Evolutionary conservation across 2,329 filamentous ascomycete genomes (phyloP).

Genomic region (Zymoseptoria tritici): DNA sequence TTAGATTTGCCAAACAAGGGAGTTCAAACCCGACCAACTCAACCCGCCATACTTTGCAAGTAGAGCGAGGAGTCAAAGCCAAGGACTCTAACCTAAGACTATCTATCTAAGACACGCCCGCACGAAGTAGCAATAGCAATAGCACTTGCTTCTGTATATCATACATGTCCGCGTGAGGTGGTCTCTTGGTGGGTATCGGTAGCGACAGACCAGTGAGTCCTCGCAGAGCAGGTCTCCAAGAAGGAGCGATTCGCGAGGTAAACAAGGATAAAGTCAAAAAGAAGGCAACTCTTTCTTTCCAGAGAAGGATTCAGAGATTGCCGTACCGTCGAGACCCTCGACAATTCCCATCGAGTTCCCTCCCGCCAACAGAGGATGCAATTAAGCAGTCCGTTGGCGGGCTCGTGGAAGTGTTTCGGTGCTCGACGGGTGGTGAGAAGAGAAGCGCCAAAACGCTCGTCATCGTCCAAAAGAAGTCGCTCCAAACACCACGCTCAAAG

Average conservation of each 20-base stretch:
- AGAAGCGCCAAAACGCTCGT: conserved; percentile 2
- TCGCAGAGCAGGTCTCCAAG: background rate
- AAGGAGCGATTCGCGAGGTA: background rate
- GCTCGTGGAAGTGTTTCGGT: background rate
- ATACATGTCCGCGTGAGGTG: background rate
- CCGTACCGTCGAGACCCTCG: background rate
- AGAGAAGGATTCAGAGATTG: background rate
- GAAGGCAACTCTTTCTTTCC: background rate
- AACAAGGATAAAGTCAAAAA: background rate
- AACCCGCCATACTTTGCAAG: background rate
- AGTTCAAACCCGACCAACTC: conserved; percentile 11
- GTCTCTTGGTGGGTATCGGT: background rate
- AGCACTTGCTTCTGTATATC: background rate
- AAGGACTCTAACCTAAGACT: conserved; percentile 17
- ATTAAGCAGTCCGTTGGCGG: conserved; percentile 2
- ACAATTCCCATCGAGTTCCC: background rate
- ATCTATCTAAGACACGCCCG: conserved; percentile 5
- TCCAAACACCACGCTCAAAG: conserved; percentile 1
- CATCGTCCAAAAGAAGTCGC: conserved; percentile 1
- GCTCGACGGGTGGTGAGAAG: background rate
- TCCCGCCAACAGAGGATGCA: conserved; percentile 1
- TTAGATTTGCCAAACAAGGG: background rate
- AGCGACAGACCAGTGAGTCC: background rate
- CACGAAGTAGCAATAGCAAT: background rate
- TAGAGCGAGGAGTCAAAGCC: conserved; percentile 11